Conservation (phyloP, 2,329 filamentous ascomycete genomes). For the Zymoseptoria pseudotritici region DNA sequence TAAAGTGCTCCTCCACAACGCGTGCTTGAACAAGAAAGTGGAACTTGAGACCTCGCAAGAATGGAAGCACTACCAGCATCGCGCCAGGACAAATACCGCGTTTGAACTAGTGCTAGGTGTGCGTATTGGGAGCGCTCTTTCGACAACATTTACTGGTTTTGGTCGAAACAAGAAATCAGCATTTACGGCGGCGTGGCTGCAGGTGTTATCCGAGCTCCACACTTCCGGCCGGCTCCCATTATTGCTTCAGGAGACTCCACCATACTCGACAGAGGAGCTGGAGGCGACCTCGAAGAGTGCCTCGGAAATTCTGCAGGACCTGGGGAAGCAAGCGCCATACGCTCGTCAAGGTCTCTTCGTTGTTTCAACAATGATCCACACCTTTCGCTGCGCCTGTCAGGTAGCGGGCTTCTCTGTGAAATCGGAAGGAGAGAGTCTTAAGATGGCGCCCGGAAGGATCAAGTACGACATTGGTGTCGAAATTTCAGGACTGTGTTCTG, state of each 20-base stretch:
- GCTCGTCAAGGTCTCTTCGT: neutral
- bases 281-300: neutral
- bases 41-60: neutral
- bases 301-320: neutral
- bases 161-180: neutral
- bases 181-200: neutral
- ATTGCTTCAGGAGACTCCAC: conserved; percentile 2
- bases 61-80: neutral
- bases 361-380: neutral
- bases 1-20: neutral
- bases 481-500: neutral
- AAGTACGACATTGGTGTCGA: neutral
- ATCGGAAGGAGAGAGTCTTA: neutral
- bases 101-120: neutral
- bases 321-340: neutral
- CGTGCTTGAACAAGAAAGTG: neutral
- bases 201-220: conserved; percentile 2
- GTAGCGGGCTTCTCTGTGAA: conserved; percentile 6
- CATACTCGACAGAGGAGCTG: neutral
- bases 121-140: neutral
- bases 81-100: neutral
- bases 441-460: neutral
- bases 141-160: neutral
- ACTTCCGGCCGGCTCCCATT: neutral
- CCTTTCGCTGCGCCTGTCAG: conserved; percentile 4